Percentiles rank a stretch among this genome's conserved stretches.
Conservation (phyloP, 495 filamentous ascomycete species). For the Annulohypoxylon stygium region DNA sequence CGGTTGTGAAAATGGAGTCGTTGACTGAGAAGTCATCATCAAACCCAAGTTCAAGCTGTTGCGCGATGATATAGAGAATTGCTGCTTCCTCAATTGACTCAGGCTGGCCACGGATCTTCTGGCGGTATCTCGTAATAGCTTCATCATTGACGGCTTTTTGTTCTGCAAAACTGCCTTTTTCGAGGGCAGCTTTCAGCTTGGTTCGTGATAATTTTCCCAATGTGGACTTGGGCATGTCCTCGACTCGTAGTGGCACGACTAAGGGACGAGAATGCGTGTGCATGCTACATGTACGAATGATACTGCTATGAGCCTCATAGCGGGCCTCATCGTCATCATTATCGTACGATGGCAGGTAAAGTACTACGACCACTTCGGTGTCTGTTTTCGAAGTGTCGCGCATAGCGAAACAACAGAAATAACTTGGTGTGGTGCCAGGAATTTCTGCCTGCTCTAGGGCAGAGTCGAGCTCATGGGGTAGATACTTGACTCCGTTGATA, state of each 20-base stretch:
- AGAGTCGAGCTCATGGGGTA: conserved; percentile 58
- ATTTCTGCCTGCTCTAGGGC: conserved; percentile 58
- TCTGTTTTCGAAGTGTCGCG: conserved; percentile 21
- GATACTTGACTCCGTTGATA: conserved; percentile 67
- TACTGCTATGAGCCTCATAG: conserved; percentile 26
- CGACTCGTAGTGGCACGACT: conserved; percentile 16
- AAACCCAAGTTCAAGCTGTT: conserved; percentile 9
- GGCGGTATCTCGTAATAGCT: conserved; percentile 22
- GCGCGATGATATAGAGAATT: conserved; percentile 4
- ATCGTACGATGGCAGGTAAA: conserved; percentile 20
- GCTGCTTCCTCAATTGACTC: conserved; percentile 40
- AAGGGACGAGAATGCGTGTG: conserved; percentile 23
- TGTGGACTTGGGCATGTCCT: conserved; percentile 54
- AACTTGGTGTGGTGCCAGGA: conserved; percentile 38
- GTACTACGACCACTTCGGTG: conserved; percentile 21
- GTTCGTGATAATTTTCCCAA: conserved; percentile 65
- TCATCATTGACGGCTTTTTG: conserved; percentile 22
- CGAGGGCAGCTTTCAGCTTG: conserved; percentile 55
- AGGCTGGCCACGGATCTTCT: not conserved
- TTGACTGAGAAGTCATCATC: conserved; percentile 19
- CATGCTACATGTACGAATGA: conserved; percentile 25
- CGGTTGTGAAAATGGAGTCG: conserved; percentile 54
- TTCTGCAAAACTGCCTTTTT: conserved; percentile 51
- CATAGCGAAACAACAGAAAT: conserved; percentile 40
- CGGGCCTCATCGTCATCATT: conserved; percentile 15